Conservation (phyloP, 169 alveolate genomes). For the Cryptosporidium felis region DNA sequence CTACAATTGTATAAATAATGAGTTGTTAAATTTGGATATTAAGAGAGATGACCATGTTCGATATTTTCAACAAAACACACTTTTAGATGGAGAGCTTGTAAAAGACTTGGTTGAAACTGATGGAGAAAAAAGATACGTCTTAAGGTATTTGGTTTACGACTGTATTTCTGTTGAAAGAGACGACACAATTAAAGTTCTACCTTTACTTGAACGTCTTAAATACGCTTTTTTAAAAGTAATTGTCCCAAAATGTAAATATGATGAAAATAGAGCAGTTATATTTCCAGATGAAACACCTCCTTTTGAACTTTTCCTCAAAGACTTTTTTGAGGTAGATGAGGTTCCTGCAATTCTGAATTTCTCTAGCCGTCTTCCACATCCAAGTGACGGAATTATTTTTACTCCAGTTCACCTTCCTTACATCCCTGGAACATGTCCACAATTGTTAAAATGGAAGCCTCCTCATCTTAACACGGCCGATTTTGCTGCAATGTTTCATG, state of each 20-base stretch:
- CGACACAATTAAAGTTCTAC: slow-evolving; percentile 77
- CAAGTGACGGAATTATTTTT: slow-evolving; percentile 93
- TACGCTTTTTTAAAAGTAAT: slow-evolving; percentile 25
- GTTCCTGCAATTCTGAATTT: slow-evolving; percentile 81
- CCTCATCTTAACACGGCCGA: slow-evolving; percentile 92
- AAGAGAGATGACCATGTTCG: slow-evolving; percentile 75
- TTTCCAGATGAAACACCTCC: background rate
- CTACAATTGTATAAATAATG: slow-evolving; percentile 6
- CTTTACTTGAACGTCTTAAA: slow-evolving; percentile 82
- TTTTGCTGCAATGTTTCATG: slow-evolving; percentile 75
- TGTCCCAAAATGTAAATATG: slow-evolving; percentile 28
- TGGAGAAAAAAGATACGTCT: slow-evolving; percentile 54
- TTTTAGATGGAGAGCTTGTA: slow-evolving; percentile 90
- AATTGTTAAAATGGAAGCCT: slow-evolving; percentile 95
- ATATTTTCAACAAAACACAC: slow-evolving; percentile 84
- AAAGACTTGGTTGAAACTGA: slow-evolving; percentile 73
- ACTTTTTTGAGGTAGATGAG: slow-evolving; percentile 88
- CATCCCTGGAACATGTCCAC: slow-evolving; percentile 92
- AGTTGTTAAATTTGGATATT: background rate
- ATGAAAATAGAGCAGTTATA: background rate
- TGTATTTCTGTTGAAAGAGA: slow-evolving; percentile 85
- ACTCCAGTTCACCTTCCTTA: slow-evolving; percentile 91
- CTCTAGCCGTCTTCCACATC: slow-evolving; percentile 90
- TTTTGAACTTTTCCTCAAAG: slow-evolving; percentile 80
- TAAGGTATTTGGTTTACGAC: slow-evolving; percentile 85